These are phyloP conservation scores for Boletus reticulatus DNA, from an alignment of 768 basidiomycete genomes.

Conservation along the genomic window DNA sequence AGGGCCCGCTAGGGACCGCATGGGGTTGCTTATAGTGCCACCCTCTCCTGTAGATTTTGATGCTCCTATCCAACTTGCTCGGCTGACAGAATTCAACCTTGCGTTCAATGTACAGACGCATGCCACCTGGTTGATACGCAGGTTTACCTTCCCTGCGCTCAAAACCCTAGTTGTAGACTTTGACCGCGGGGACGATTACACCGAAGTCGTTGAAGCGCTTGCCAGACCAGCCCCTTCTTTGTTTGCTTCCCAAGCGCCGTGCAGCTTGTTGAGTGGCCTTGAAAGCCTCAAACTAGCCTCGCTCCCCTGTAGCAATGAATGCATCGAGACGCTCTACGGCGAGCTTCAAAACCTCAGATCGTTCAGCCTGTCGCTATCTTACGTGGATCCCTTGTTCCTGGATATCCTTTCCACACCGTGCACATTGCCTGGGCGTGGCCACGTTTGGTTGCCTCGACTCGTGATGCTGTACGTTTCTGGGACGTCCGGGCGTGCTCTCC, in stretches of 20 bases:
- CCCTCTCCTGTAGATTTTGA: constrained; percentile 25
- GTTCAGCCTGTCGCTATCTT: constrained; percentile 25
- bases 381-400: background rate
- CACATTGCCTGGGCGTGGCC: background rate
- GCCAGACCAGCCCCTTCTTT: constrained; percentile 14
- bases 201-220: constrained; percentile 46
- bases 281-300: constrained; percentile 51
- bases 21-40: constrained; percentile 33
- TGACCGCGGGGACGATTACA: constrained; percentile 49
- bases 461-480: background rate
- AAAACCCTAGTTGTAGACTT: constrained; percentile 49
- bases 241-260: constrained; percentile 37
- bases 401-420: background rate
- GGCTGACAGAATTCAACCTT: constrained; percentile 39
- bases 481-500: background rate
- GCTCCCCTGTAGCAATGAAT: constrained; percentile 40
- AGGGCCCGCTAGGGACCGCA: constrained; percentile 47
- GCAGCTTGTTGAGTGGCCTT: constrained; percentile 41
- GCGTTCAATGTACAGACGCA: constrained; percentile 54
- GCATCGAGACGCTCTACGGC: constrained; percentile 37
- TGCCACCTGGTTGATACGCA: constrained; percentile 19
- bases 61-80: constrained; percentile 27
- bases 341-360: constrained; percentile 47
- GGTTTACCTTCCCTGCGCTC: constrained; percentile 36
- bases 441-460: background rate